Conservation (phyloP, 148 eudicot species). For the Rhododendron molle region DNA sequence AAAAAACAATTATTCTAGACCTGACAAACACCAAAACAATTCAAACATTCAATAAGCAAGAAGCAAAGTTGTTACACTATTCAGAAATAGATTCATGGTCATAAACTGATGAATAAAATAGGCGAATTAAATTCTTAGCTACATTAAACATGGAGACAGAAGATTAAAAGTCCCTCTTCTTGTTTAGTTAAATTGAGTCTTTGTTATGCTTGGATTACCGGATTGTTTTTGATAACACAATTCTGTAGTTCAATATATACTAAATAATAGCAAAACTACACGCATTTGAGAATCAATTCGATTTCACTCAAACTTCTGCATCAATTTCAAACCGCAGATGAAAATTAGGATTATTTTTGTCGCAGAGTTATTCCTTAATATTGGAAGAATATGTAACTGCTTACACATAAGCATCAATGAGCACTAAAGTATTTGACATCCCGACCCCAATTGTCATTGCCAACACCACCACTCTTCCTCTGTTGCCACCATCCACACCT, state of each 20-base stretch:
- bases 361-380: neutral
- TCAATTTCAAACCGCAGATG: neutral
- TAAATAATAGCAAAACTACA: neutral
- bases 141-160: neutral
- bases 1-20: neutral
- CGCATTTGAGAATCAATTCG: neutral
- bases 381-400: neutral
- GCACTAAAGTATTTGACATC: neutral
- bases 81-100: neutral
- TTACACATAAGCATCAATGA: neutral
- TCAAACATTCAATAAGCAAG: neutral
- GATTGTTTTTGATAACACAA: neutral
- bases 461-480: neutral
- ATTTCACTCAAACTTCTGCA: neutral
- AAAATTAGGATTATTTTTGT: neutral
- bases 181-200: neutral
- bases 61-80: neutral
- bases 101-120: neutral
- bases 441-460: neutral
- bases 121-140: neutral
- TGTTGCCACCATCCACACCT: neutral
- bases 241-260: neutral
- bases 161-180: neutral
- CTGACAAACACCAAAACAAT: conserved; percentile 2
- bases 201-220: neutral